Conservation (phyloP, 129 eudicot genomes). For the Flaveria sonorensis region DNA sequence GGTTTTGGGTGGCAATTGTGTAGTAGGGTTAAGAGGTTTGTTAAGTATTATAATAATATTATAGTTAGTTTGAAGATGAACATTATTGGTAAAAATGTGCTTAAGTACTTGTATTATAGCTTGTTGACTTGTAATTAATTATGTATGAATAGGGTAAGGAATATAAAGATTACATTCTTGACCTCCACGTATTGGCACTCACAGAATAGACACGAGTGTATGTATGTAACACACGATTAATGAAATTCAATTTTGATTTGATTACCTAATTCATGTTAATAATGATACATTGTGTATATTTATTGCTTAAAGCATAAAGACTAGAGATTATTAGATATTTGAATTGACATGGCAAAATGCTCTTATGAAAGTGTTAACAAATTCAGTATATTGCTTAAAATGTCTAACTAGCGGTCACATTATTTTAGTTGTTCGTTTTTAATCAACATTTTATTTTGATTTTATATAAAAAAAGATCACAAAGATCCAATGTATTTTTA, state of each 20-base stretch:
- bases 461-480: no score
- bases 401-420: no score
- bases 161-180: constrained; percentile 4
- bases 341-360: no score
- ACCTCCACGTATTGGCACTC: background rate
- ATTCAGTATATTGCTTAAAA: no score
- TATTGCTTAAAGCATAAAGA: no score
- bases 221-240: background rate
- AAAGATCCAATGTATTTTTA: no score
- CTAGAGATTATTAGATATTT: no score
- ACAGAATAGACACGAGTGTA: background rate
- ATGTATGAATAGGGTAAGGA: background rate
- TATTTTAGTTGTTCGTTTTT: no score
- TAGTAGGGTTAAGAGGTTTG: background rate
- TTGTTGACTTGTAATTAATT: background rate
- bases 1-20: background rate
- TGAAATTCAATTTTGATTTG: background rate
- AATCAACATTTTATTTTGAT: no score
- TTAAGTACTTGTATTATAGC: background rate
- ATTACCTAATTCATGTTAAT: no score
- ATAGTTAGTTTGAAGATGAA: background rate
- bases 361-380: no score
- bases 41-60: background rate
- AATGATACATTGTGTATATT: no score
- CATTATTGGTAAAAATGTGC: background rate